These are phyloP conservation scores for Nakazawaea peltata DNA, from an alignment of 805 yeast genomes.

Conservation along the genomic window DNA sequence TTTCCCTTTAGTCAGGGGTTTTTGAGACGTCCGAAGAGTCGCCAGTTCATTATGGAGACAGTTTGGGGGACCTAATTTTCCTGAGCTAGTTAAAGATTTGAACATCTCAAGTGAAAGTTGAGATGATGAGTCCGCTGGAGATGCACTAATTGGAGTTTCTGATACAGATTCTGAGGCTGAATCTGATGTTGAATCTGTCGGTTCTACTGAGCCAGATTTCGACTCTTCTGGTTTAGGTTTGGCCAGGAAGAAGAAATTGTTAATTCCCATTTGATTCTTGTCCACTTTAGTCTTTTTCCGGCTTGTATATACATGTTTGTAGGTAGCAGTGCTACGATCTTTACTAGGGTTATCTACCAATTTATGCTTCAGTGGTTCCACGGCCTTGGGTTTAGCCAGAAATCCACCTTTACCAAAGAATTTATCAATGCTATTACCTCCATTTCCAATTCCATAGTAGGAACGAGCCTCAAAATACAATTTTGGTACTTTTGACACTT, in stretches of 20 bases:
- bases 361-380: too few species aligned
- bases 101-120: conserved; percentile 14
- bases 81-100: conserved; percentile 14
- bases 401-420: conserved; percentile 16
- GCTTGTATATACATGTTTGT: conserved; percentile 12
- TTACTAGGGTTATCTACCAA: too few species aligned
- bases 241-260: conserved; percentile 9
- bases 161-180: too few species aligned
- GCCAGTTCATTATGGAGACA: conserved; percentile 44
- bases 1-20: conserved; percentile 29
- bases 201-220: too few species aligned
- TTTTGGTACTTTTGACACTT: conserved; percentile 16
- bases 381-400: too few species aligned
- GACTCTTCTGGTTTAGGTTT: not conserved
- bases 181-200: too few species aligned
- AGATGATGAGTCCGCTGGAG: not conserved
- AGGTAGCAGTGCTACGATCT: too few species aligned
- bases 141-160: too few species aligned
- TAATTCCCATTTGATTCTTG: conserved; percentile 4
- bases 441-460: conserved; percentile 30
- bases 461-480: conserved; percentile 43
- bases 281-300: conserved; percentile 8
- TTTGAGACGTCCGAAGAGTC: conserved; percentile 35
- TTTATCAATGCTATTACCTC: conserved; percentile 19
- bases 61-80: conserved; percentile 22